phyloP scores from a whole-genome alignment of 306 rosid genomes.

The Corylus americana region DNA sequence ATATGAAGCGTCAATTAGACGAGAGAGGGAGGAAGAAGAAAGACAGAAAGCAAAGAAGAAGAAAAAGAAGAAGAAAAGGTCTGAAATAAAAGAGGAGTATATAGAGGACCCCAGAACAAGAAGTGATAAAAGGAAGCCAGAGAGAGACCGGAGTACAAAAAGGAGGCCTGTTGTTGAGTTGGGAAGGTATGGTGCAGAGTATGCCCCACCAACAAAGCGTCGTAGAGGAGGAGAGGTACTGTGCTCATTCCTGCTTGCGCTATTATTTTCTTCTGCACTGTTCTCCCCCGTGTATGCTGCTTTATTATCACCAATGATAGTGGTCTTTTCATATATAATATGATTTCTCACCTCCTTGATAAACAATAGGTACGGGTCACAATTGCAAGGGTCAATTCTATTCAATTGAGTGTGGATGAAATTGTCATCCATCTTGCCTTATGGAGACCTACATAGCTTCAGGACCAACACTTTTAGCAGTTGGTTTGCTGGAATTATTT shows the following conservation, averaged over 20 bases:
- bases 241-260: conserved; percentile 32
- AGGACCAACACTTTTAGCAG: background rate
- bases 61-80: conserved; percentile 53
- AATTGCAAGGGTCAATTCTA: background rate
- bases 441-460: background rate
- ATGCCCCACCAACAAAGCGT: conserved; percentile 63
- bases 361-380: background rate
- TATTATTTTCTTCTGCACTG: conserved; percentile 25
- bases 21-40: conserved; percentile 93
- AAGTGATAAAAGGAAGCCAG: conserved; percentile 72
- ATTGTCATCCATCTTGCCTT: background rate
- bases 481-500: background rate
- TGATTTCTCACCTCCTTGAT: conserved; percentile 1
- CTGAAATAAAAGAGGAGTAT: conserved; percentile 60
- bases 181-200: conserved; percentile 62
- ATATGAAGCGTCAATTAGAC: conserved; percentile 76
- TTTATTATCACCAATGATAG: background rate
- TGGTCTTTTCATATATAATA: background rate
- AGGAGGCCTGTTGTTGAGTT: conserved; percentile 66
- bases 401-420: background rate
- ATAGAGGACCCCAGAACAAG: conserved; percentile 66
- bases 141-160: conserved; percentile 68
- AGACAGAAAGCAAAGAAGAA: conserved; percentile 77
- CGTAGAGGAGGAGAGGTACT: conserved; percentile 96
- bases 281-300: conserved; percentile 17